Percentiles rank a stretch among this genome's conserved stretches.
Evolutionary conservation across 805 yeast species (phyloP).

Genomic region (Wickerhamomyces mucosus): DNA sequence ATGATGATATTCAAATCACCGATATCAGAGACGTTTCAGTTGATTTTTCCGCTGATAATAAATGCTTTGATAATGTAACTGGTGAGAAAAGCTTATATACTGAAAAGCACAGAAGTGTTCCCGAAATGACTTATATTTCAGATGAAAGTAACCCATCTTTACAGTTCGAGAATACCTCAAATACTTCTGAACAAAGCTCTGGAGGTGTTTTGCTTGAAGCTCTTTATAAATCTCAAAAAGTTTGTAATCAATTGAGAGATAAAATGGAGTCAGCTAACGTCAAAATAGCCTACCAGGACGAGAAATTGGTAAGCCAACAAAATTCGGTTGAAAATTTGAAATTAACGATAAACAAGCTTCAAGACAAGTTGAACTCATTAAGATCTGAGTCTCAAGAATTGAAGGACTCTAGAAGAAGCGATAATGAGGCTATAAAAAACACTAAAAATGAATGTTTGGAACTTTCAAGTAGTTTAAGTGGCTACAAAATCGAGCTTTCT

Average conservation of each 20-base stretch:
- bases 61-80: neutral
- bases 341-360: conserved; percentile 17
- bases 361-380: conserved; percentile 13
- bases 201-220: conserved; percentile 31
- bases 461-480: conserved; percentile 11
- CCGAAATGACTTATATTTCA: no score
- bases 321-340: conserved; percentile 15
- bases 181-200: conserved; percentile 14
- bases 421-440: conserved; percentile 13
- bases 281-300: conserved; percentile 19
- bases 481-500: conserved; percentile 15
- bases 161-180: neutral
- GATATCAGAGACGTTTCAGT: conserved; percentile 25
- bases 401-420: conserved; percentile 15
- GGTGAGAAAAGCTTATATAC: no score
- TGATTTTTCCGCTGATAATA: no score
- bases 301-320: conserved; percentile 16
- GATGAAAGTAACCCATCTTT: no score
- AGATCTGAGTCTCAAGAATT: conserved; percentile 17
- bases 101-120: no score
- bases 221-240: conserved; percentile 28
- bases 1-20: conserved; percentile 31
- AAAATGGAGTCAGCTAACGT: conserved; percentile 22
- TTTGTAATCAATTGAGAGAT: conserved; percentile 24
- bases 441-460: conserved; percentile 18